Evolutionary conservation across 306 rosid genomes (phyloP).

Genomic region (Sophora flavescens): DNA sequence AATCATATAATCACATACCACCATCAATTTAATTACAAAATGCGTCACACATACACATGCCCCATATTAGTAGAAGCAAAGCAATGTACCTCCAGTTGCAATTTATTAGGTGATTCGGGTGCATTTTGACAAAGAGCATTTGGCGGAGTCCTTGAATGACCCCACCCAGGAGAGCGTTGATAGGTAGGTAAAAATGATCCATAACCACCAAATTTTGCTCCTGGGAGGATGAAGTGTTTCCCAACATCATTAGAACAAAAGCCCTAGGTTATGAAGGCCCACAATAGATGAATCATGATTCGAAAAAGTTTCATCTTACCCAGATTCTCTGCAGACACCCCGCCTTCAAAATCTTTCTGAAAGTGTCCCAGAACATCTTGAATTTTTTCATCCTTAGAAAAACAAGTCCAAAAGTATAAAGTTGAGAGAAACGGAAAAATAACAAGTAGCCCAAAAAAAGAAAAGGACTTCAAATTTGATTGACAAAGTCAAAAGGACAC

Average conservation of each 20-base stretch:
- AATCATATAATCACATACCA: neutral
- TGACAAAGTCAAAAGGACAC: neutral
- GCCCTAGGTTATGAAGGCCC: slow-evolving; percentile 24
- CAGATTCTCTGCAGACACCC: slow-evolving; percentile 88
- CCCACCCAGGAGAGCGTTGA: slow-evolving; percentile 83
- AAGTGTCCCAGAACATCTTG: slow-evolving; percentile 97
- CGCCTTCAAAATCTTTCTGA: slow-evolving; percentile 98
- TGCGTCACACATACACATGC: neutral
- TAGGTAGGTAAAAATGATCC: slow-evolving; percentile 90
- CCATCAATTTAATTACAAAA: slow-evolving; percentile 10
- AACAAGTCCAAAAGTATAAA: slow-evolving; percentile 13
- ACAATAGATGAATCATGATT: slow-evolving; percentile 6
- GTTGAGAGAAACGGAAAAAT: slow-evolving; percentile 8
- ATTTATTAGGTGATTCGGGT: slow-evolving; percentile 60
- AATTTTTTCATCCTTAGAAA: slow-evolving; percentile 81
- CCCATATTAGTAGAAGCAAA: neutral
- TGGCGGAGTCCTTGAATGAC: slow-evolving; percentile 64
- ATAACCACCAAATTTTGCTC: slow-evolving; percentile 94
- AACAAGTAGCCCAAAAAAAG: neutral
- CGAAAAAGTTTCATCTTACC: slow-evolving; percentile 65
- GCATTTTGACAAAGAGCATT: slow-evolving; percentile 56
- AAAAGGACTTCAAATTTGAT: neutral
- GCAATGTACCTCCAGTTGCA: slow-evolving; percentile 56
- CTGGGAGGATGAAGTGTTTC: slow-evolving; percentile 51
- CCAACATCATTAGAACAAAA: slow-evolving; percentile 25